These are phyloP conservation scores for Xylaria multiplex DNA, from an alignment of 2,329 filamentous ascomycete species.

Conservation along the genomic window DNA sequence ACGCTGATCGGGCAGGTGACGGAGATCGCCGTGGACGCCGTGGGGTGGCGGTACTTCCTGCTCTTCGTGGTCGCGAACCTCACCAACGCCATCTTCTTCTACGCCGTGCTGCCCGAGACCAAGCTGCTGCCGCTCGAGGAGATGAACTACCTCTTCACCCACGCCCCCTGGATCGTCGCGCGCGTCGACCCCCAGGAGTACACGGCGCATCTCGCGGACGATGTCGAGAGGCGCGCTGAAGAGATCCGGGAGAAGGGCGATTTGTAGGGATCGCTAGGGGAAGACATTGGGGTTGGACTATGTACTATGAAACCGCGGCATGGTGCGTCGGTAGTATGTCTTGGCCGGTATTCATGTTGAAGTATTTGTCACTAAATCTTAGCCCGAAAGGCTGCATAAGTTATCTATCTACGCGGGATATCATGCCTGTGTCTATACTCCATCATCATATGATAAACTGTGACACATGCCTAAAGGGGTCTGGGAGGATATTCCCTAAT, in stretches of 20 bases:
- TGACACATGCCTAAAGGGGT: too few relatives aligned
- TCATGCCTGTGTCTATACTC: too few relatives aligned
- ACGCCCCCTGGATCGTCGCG: conserved; percentile 71
- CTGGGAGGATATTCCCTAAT: too few relatives aligned
- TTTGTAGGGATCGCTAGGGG: conserved; percentile 7
- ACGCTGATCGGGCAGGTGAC: conserved; percentile 60
- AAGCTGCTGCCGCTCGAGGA: conserved; percentile 71
- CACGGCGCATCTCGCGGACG: conserved; percentile 55
- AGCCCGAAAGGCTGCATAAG: too few relatives aligned
- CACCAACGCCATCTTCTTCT: conserved; percentile 61
- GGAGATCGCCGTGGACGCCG: conserved; percentile 58
- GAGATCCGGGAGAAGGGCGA: conserved; percentile 65
- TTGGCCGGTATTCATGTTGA: too few relatives aligned
- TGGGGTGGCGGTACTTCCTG: conserved; percentile 68
- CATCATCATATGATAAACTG: too few relatives aligned
- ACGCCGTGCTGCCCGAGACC: conserved; percentile 72
- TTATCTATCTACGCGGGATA: too few relatives aligned
- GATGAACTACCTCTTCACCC: conserved; percentile 72
- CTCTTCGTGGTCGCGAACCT: conserved; percentile 74
- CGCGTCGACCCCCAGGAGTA: conserved; percentile 64
- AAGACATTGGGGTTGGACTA: neutral
- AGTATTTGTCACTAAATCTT: neutral
- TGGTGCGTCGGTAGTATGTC: too few relatives aligned
- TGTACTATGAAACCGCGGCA: too few relatives aligned
- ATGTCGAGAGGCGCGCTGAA: conserved; percentile 66